Evolutionary conservation across 495 filamentous ascomycete species (phyloP), one percentile per base, ranked within the genome.

Genomic region (Hapsidospora chrysogenum): DNA sequence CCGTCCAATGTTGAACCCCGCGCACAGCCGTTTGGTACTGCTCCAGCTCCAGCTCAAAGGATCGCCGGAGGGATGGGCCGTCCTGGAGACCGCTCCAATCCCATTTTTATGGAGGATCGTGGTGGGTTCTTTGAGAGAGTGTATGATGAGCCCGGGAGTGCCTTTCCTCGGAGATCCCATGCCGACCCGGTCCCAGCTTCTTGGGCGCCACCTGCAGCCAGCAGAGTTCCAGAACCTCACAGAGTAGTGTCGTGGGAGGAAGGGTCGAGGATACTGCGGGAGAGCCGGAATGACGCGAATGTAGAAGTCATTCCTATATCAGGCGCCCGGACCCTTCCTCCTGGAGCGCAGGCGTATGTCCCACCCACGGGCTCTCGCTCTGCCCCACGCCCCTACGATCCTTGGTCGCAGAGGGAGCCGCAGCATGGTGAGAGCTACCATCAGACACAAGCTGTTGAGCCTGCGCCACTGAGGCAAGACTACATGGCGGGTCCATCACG

Each of bases 81-180:
- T 1, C 33, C 33, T n/a, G 33, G 33, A 26, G 33, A 36, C 15
- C n/a, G 33, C 1, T 16, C 21, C 14, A 36, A 36, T 17, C 22
- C 33, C 9, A 36, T 36, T 8, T 22, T 36, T 27, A 36, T 36
- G 33, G 33, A 36, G 33, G 33, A 36, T 17, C 17, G 33, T 9
- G 33, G 33, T 15, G 33, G 33, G n/a, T 36, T 21, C 13, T 36
- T 15, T 18, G 33, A 36, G 26, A 36, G 33, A 20, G 10, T 36
- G 5, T 17, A 27, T n/a, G 13, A n/a, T 14, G 11, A 9, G 15
- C 31, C 17, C 15, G 31, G 23, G 16, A 8, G 31, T 17, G 20
- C 17, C 33, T 26, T 6, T 11, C 11, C 23, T 9, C 33, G 11
- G n/a, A 23, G 17, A 36, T 27, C 10, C 20, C 17, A 18, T 16